These are phyloP conservation scores for Cyberlindnera misumaiensis DNA, from an alignment of 805 yeast species.

Conservation along the genomic window DNA sequence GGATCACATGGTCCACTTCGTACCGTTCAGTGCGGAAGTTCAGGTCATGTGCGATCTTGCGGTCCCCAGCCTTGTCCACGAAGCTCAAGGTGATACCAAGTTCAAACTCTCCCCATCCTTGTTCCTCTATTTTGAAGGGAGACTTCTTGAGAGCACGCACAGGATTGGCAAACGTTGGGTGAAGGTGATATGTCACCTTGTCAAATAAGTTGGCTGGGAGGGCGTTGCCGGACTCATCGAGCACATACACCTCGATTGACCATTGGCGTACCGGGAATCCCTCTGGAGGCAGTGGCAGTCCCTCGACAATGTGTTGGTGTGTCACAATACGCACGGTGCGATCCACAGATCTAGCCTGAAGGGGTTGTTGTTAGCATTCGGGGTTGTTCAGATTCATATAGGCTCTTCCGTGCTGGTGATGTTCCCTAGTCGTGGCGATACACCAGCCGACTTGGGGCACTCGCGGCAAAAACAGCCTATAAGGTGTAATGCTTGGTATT, in stretches of 20 bases:
- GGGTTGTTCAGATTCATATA: too few species aligned
- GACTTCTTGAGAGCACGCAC: conserved; percentile 70
- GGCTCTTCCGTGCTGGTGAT: too few species aligned
- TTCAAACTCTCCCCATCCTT: conserved; percentile 99
- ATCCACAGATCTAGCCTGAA: conserved; percentile 39
- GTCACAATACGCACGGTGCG: conserved; percentile 87
- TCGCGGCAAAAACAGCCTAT: too few species aligned
- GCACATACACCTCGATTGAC: conserved; percentile 70
- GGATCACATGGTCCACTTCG: conserved; percentile 67
- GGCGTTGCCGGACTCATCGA: conserved; percentile 76
- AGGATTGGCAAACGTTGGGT: conserved; percentile 92
- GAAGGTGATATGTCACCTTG: conserved; percentile 86
- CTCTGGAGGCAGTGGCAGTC: conserved; percentile 78
- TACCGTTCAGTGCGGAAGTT: conserved; percentile 77
- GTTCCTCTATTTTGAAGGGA: conserved; percentile 84
- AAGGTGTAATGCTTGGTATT: too few species aligned
- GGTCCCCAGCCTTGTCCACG: conserved; percentile 84
- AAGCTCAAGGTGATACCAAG: conserved; percentile 71
- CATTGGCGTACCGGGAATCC: conserved; percentile 93
- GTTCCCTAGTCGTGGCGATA: too few species aligned
- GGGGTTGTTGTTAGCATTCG: background rate
- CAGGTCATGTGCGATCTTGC: conserved; percentile 80
- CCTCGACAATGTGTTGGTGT: conserved; percentile 73
- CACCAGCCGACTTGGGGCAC: too few species aligned
- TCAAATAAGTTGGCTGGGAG: conserved; percentile 85